These are phyloP conservation scores for Trifolium dubium DNA, from an alignment of 306 rosid genomes.

Conservation along the genomic window DNA sequence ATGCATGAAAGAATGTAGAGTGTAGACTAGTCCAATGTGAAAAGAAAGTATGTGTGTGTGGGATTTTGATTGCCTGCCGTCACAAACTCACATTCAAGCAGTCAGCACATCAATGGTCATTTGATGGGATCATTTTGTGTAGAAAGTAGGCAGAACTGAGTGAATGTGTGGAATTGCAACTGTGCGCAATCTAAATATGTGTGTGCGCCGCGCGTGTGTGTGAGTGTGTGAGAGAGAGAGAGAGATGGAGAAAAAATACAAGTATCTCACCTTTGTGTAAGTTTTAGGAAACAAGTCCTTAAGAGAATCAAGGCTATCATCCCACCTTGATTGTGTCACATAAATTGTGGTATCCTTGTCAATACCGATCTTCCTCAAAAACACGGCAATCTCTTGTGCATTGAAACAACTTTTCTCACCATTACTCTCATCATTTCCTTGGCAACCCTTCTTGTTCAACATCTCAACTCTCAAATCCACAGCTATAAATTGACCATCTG, in stretches of 20 bases:
- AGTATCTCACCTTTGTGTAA: slow-evolving; percentile 73
- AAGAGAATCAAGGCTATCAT: slow-evolving; percentile 77
- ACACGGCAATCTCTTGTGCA: slow-evolving; percentile 78
- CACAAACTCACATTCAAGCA: not conserved
- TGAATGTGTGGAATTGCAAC: not conserved
- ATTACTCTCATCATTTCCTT: slow-evolving; percentile 63
- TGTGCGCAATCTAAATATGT: not conserved
- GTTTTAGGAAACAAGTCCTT: slow-evolving; percentile 94
- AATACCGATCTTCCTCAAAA: slow-evolving; percentile 81
- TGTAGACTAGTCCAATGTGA: not conserved
- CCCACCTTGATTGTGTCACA: slow-evolving; percentile 94
- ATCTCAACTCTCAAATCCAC: slow-evolving; percentile 90
- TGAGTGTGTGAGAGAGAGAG: not conserved
- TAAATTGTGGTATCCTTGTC: slow-evolving; percentile 88
- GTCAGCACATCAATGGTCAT: not conserved
- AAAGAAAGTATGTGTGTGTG: not conserved
- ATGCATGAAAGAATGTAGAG: not conserved
- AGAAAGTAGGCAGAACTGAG: not conserved
- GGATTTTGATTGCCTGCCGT: not conserved
- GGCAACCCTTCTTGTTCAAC: slow-evolving; percentile 82
- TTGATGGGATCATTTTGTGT: not conserved
- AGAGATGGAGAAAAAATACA: slow-evolving; percentile 10
- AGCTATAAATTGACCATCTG: slow-evolving; percentile 79
- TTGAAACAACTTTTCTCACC: slow-evolving; percentile 77
- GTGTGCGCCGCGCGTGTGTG: not conserved